Base-by-base conservation (phyloP, 768 basidiomycete genomes). In the Suillus luteus region DNA sequence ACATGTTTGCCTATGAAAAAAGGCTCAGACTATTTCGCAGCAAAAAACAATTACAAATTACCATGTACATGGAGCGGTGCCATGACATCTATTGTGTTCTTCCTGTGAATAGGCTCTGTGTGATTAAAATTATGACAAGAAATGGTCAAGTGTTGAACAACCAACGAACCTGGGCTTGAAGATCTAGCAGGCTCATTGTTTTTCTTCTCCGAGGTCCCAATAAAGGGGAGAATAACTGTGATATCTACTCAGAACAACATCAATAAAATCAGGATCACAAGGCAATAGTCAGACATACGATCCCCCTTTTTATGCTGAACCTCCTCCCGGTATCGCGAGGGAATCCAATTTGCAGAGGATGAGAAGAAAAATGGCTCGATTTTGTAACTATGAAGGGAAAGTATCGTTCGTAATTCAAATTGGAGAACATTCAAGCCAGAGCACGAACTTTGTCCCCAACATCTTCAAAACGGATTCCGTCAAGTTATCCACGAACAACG, bases 281-380 rank as follows among this genome's bases (percentile, higher is more conserved):
- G 52, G 33, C 10, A 54, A 19, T 35, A 2, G 33, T 35, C 11
- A 54, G 19, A 54, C 52, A 14, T 51, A 19, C 57, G 7, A 43
- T 35, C 33, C 1, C 52, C 52, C 5, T 12, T 2, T n/a, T 33
- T 33, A n/a, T 54, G 33, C 35, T 10, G 52, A 33, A 54, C 52
- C 33, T 82, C 81, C 63, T 86, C 85, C 62, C 85, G 81, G 51
- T 82, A 87, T 43, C 83, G 81, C 0, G 84, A 83, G 0, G 86
- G 86, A 48, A 86, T 87, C 85, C 84, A 85, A 65, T 83, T 85
- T 6, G 82, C 67, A 0, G 76, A 78, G 1, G 73, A 77, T 17
- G 77, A 73, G 59, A 76, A 79, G 63, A 76, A 80, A 19, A 77
- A 78, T 0, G 78, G 77, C 64, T 77, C 77, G 37, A 78, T 71